Conservation (phyloP, 2,329 filamentous ascomycete genomes). For the Trichoderma atroviride region DNA sequence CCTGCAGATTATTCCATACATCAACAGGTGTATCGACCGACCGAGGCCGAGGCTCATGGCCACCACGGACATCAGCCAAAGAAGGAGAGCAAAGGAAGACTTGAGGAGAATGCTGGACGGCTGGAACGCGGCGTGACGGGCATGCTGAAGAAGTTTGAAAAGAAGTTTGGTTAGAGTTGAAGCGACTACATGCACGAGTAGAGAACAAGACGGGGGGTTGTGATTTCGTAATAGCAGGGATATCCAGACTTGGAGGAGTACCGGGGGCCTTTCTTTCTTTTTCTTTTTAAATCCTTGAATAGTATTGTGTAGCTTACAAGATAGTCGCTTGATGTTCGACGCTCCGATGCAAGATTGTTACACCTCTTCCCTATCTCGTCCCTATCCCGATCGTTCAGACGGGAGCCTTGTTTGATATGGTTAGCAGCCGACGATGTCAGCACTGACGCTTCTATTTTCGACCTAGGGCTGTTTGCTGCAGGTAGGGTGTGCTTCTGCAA, state of each 20-base stretch:
- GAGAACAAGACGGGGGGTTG: neutral
- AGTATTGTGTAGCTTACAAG: neutral
- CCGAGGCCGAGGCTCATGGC: constrained; percentile 58
- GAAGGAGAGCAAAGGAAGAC: constrained; percentile 51
- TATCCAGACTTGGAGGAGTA: constrained; percentile 16
- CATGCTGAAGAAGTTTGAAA: constrained; percentile 78
- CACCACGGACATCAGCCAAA: constrained; percentile 47
- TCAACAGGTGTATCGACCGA: constrained; percentile 70
- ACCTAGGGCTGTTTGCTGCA: neutral
- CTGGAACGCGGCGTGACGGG: constrained; percentile 71
- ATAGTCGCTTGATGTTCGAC: constrained; percentile 6
- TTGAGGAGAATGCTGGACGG: constrained; percentile 67
- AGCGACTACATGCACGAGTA: neutral
- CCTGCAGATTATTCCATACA: constrained; percentile 62
- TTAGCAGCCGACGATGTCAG: constrained; percentile 9
- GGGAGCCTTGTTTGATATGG: neutral
- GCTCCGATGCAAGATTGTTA: neutral
- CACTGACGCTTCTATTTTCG: constrained; percentile 15
- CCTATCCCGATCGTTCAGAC: neutral
- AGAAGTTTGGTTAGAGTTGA: constrained; percentile 61
- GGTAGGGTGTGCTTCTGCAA: neutral
- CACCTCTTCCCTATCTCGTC: neutral
- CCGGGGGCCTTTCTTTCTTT: neutral
- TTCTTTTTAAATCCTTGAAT: neutral
- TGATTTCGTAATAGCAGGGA: constrained; percentile 9